Evolutionary conservation across 345 rosid species (phyloP).

Genomic region (Zanthoxylum bungeanum): DNA sequence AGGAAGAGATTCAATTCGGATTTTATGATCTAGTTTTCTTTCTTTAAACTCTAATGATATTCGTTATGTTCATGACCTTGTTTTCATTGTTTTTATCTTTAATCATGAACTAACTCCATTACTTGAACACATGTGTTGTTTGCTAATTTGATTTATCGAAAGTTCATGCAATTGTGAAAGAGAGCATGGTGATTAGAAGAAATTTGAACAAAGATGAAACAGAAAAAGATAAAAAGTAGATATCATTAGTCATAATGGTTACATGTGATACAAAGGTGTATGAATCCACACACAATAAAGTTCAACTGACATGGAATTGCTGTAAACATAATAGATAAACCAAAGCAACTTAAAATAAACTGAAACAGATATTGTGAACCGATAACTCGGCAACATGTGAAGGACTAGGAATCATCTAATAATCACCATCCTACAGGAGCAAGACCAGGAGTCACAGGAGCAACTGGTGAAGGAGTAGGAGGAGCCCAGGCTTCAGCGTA

Average conservation of each 20-base stretch:
- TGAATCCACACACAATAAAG: no score
- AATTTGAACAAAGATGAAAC: neutral
- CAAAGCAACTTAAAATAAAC: neutral
- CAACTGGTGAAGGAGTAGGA: no score
- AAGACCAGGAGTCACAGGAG: constrained; percentile 6
- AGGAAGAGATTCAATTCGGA: no score
- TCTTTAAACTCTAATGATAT: no score
- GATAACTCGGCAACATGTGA: neutral
- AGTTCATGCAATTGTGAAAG: constrained; percentile 10
- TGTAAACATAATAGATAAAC: neutral
- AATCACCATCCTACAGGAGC: neutral
- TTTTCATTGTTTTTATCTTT: no score
- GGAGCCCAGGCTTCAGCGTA: no score
- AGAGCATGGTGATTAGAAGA: constrained; percentile 21
- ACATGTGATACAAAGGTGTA: neutral
- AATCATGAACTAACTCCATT: no score
- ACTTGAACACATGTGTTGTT: no score
- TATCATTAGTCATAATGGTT: neutral
- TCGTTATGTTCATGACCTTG: no score
- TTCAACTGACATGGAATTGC: neutral
- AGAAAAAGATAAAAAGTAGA: neutral
- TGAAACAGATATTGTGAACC: neutral
- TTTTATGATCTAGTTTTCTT: no score
- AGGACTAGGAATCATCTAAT: neutral
- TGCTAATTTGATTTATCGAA: no score